These are phyloP conservation scores for Sugiyamaella xylanicola DNA, from an alignment of 1,139 yeast species.

Conservation along the genomic window DNA sequence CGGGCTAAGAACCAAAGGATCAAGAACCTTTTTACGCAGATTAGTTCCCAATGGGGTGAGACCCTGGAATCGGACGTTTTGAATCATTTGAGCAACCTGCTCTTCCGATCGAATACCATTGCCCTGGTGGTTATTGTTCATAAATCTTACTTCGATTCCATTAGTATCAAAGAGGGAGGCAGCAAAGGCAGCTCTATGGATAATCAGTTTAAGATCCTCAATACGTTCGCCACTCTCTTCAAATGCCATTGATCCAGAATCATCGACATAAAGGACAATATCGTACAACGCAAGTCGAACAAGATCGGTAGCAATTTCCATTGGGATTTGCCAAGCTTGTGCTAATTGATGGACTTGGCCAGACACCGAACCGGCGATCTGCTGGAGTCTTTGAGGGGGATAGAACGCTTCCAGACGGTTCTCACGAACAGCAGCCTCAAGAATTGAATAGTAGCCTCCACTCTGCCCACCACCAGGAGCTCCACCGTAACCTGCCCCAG, in stretches of 20 bases:
- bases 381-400: constrained; percentile 39
- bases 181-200: constrained; percentile 39
- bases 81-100: constrained; percentile 35
- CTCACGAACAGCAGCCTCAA: constrained; percentile 39
- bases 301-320: constrained; percentile 40
- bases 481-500: no score
- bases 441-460: constrained; percentile 24
- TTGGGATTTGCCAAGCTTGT: constrained; percentile 39
- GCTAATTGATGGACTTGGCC: constrained; percentile 33
- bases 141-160: constrained; percentile 41
- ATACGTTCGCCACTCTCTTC: constrained; percentile 44
- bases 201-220: constrained; percentile 40
- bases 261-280: constrained; percentile 40
- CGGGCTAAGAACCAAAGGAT: constrained; percentile 38
- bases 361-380: constrained; percentile 34
- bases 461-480: no score
- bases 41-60: constrained; percentile 42
- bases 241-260: constrained; percentile 43
- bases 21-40: constrained; percentile 37
- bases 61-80: constrained; percentile 38
- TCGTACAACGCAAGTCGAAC: constrained; percentile 41
- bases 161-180: constrained; percentile 40
- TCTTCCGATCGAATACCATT: constrained; percentile 36
- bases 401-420: constrained; percentile 39
- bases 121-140: constrained; percentile 38